Base-by-base conservation (phyloP, 257 asterid species). In the Handroanthus guayacan region DNA sequence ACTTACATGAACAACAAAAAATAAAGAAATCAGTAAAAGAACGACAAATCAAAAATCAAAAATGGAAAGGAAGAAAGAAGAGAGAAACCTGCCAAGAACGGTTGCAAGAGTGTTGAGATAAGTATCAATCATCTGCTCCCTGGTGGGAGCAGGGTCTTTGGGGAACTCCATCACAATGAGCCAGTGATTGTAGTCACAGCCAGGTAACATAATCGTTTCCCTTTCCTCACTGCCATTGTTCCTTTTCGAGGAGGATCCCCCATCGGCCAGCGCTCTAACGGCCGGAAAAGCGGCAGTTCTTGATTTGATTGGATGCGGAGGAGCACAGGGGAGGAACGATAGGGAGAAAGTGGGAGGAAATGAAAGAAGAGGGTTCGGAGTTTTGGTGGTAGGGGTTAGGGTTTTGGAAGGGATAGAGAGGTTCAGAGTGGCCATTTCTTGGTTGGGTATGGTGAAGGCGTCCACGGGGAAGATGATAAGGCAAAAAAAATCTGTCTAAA, bases 151-250 rank as follows among this genome's bases (percentile, higher is more conserved):
- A 69, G 97, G 99, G 87, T 95, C 99, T 61, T 93, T 93, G 34
- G 99, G 97, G 73, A 95, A 95, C 82, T 95, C 99, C 99, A 95
- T 87, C 44, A 95, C 99, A 71, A 95, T 89, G 48, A 95, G 91
- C 97, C 99, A 95, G 76, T 95, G 99, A 36, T 91, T 95, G 77
- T 95, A 95, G 82, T 95, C 99, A 80, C 99, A 95, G n/a, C 99
- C 99, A 36, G 99, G 98, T 51, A 95, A 67, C 96, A 87, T 91
- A 67, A 93, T 95, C 79, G 97, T 86, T 69, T 93, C 99, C 83
- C 94, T 89, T 48, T 93, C 96, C 65, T 95, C 99, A 31, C 82
- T 81, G 75, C 81, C 76, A 63, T 76, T 78, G 69, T 84, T 82
- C 76, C 93, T 91, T 79, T 75, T 90, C 5, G 96, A 71, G 7